phyloP scores from a whole-genome alignment of 805 yeast species.

The Metschnikowia arizonensis region DNA sequence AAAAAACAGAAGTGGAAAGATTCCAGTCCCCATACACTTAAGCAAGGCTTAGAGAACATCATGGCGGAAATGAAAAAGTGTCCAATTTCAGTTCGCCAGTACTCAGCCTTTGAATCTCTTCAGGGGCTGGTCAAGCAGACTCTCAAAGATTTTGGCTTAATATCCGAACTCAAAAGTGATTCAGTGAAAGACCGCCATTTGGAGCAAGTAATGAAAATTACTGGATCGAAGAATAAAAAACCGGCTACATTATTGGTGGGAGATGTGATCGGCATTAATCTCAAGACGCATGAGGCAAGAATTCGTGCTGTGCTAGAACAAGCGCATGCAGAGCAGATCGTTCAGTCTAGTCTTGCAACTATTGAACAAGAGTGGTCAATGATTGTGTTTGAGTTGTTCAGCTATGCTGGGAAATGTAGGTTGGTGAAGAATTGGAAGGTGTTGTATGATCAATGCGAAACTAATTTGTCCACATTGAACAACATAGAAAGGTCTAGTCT shows the following conservation, averaged over 20 bases:
- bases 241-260: conserved; percentile 43
- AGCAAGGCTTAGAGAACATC: conserved; percentile 49
- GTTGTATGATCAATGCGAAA: conserved; percentile 53
- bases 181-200: conserved; percentile 67
- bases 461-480: conserved; percentile 56
- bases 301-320: conserved; percentile 50
- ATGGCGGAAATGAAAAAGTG: conserved; percentile 43
- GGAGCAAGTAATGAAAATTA: conserved; percentile 41
- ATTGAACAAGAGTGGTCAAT: conserved; percentile 56
- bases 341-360: conserved; percentile 52
- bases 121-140: conserved; percentile 42
- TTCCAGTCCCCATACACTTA: conserved; percentile 42
- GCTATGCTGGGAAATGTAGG: conserved; percentile 47
- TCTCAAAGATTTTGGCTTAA: conserved; percentile 33
- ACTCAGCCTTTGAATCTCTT: conserved; percentile 63
- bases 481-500: conserved; percentile 72
- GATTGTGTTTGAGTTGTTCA: conserved; percentile 48
- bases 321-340: conserved; percentile 68
- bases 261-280: conserved; percentile 57
- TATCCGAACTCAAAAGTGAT: conserved; percentile 50
- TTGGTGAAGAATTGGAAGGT: conserved; percentile 67
- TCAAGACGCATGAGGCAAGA: conserved; percentile 40
- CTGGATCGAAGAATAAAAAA: conserved; percentile 23
- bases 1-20: conserved; percentile 47
- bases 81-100: conserved; percentile 59